phyloP scores from a whole-genome alignment of 225 moss, liverwort and hornwort species.

The Neckera pumila region DNA sequence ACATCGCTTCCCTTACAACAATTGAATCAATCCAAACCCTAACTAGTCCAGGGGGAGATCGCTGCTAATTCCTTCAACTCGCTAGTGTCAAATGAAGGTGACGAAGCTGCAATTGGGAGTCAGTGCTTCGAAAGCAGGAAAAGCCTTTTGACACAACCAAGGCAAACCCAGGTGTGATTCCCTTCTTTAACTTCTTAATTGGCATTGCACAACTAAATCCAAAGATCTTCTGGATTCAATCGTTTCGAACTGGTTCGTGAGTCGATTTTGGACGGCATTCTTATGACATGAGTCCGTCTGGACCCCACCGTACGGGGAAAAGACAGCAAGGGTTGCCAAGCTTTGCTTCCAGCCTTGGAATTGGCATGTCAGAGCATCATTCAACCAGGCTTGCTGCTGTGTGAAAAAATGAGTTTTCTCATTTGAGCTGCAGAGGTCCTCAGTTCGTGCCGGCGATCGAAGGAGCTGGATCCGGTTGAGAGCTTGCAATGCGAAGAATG shows the following conservation, averaged over 20 bases:
- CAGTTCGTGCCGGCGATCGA: not conserved
- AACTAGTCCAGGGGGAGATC: not conserved
- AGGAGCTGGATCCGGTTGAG: not conserved
- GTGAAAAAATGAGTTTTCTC: not conserved
- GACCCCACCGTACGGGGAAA: not conserved
- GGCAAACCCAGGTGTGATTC: not conserved
- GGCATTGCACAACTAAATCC: not conserved
- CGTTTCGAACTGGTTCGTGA: not conserved
- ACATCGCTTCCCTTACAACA: constrained; percentile 1
- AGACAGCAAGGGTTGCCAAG: not conserved
- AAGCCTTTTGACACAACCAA: not conserved
- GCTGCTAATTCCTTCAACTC: not conserved
- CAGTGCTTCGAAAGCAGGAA: not conserved
- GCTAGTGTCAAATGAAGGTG: not conserved
- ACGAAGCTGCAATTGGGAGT: not conserved
- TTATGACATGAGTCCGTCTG: not conserved
- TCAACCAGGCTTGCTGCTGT: no score
- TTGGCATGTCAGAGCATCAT: not conserved
- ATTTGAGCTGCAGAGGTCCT: not conserved
- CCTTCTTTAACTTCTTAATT: not conserved
- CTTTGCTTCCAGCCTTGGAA: not conserved
- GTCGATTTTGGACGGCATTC: not conserved
- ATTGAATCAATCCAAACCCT: not conserved
- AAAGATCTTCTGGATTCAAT: not conserved
- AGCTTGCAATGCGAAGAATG: not conserved